Percentiles rank a stretch among this genome's conserved stretches.
Conservation (phyloP, 495 filamentous ascomycete genomes). For the Thermothielavioides terrestris region DNA sequence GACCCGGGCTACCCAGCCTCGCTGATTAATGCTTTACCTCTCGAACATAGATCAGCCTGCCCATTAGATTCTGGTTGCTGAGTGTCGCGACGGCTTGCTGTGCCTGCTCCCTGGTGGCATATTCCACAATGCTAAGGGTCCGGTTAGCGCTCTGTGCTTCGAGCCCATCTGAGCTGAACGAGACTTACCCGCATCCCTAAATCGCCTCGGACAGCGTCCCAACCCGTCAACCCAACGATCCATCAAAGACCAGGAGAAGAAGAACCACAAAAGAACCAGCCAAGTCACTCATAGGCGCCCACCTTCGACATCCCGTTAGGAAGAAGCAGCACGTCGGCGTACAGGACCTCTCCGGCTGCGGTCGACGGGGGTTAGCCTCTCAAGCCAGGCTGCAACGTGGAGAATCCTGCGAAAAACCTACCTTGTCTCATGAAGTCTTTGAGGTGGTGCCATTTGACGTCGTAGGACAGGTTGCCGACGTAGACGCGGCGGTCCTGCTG, state of each 20-base stretch:
- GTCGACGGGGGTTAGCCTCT: neutral
- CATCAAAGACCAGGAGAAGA: conserved; percentile 69
- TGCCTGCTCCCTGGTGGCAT: conserved; percentile 98
- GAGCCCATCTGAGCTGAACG: conserved; percentile 11
- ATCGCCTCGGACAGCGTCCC: conserved; percentile 77
- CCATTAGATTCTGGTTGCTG: conserved; percentile 98
- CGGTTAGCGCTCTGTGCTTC: conserved; percentile 8
- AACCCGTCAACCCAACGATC: conserved; percentile 99
- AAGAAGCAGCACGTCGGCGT: conserved; percentile 98
- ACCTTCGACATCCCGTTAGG: conserved; percentile 99
- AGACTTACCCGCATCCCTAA: conserved; percentile 99
- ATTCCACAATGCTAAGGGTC: conserved; percentile 89
- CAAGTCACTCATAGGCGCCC: conserved; percentile 85
- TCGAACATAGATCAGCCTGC: conserved; percentile 93
- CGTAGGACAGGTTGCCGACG: conserved; percentile 96
- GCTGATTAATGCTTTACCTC: conserved; percentile 53
- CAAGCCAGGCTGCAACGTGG: neutral
- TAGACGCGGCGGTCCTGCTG: conserved; percentile 99
- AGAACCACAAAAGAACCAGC: conserved; percentile 68
- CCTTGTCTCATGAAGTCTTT: conserved; percentile 99
- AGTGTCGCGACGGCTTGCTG: conserved; percentile 95
- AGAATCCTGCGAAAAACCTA: conserved; percentile 42
- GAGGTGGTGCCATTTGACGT: conserved; percentile 99
- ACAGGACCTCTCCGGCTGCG: conserved; percentile 95
- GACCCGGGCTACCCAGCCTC: neutral